Evolutionary conservation across 768 basidiomycete species (phyloP), one percentile per base, ranked within the genome.

Genomic region (Mycena galopus): DNA sequence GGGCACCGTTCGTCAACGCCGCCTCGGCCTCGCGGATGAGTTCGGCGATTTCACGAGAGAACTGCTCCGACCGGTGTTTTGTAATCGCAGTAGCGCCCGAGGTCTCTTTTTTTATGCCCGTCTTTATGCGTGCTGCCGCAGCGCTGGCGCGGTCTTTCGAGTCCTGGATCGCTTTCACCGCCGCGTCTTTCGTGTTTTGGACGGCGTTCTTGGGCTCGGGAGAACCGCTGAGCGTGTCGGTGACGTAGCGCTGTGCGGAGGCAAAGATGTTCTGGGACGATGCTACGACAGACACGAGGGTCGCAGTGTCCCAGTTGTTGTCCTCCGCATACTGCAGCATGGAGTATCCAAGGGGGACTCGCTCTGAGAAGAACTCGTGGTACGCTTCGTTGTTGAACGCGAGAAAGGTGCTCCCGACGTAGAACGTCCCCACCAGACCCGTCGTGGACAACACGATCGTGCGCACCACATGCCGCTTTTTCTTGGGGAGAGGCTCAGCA

Each of bases 241-340:
- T 85, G 30, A 90, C 81, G 75, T 90, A 88, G 63, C 83, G 82
- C 76, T 90, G 88, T n/a, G 86, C 81, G 19, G 86, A 78, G 27
- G 84, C 84, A 62, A 87, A 84, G 2, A 86, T 83, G 60, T 86
- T 87, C 71, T 88, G 87, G 32, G 88, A 83, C 12, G 87, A 83
- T 11, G 90, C 85, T 71, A 93, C 77, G 51, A 89, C 86, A 72
- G 92, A 86, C 62, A 88, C 85, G 23, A 90, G 70, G 35, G 94
- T 94, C 71, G 95, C 82, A 8, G 86, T 88, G 76, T 96, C 94
- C 94, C 95, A 96, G 17, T 90, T 88, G 67, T 91, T 85, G 32
- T 88, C 86, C 78, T 98, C 95, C 12, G 93, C 94, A 78, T 91
- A 96, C 69, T 96, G 93, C 47, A 97, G 86, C 81, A 97, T 86